Conservation (phyloP, 805 yeast species). For the Metschnikowia continentalis region DNA sequence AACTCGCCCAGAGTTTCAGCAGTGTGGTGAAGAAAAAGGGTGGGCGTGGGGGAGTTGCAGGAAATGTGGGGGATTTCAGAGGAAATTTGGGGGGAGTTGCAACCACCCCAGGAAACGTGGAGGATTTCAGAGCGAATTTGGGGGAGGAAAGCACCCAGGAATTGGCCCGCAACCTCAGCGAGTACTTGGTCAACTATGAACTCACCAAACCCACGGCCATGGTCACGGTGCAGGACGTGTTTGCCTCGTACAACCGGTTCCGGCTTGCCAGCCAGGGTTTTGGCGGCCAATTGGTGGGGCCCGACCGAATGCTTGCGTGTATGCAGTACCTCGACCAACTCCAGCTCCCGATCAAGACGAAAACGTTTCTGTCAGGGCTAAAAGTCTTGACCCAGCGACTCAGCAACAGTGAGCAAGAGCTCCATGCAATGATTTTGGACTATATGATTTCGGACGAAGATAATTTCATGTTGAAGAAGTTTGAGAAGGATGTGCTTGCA, state of each 20-base stretch:
- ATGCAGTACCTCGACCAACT: slow-evolving; percentile 53
- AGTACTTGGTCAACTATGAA: slow-evolving; percentile 45
- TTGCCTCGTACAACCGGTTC: slow-evolving; percentile 39
- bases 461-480: slow-evolving; percentile 22
- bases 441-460: slow-evolving; percentile 23
- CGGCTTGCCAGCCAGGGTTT: slow-evolving; percentile 35
- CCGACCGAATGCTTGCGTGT: slow-evolving; percentile 63
- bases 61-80: too few species aligned
- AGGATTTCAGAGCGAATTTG: too few species aligned
- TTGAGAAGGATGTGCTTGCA: slow-evolving; percentile 21
- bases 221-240: slow-evolving; percentile 39
- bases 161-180: slow-evolving; percentile 74
- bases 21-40: slow-evolving; percentile 10
- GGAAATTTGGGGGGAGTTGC: too few species aligned
- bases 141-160: slow-evolving; percentile 40
- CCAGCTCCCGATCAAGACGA: slow-evolving; percentile 51
- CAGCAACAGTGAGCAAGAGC: slow-evolving; percentile 22
- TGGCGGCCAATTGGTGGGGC: slow-evolving; percentile 64
- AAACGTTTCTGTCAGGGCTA: slow-evolving; percentile 32
- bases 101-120: too few species aligned
- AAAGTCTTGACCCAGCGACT: slow-evolving; percentile 27
- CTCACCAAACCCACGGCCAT: slow-evolving; percentile 32
- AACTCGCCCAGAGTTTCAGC: slow-evolving; percentile 27
- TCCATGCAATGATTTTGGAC: slow-evolving; percentile 21
- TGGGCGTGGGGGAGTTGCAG: neutral